Evolutionary conservation across 2,329 filamentous ascomycete genomes (phyloP), one percentile per base, ranked within the genome.

Genomic region (Xylaria hypoxylon): DNA sequence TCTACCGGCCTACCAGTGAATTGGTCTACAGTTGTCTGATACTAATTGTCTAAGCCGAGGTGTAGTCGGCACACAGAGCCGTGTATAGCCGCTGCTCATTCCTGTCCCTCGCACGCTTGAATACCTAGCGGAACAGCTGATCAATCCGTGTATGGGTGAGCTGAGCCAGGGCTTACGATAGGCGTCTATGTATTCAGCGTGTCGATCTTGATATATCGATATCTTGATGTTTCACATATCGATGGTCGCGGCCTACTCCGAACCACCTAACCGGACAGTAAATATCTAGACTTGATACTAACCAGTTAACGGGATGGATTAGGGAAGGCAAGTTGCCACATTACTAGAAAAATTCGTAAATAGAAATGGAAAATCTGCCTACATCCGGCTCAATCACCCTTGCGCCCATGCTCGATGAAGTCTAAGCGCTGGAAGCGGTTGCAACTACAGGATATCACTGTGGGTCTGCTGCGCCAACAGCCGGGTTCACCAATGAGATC

Each of bases 381-480:
- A 13, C 3, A 48, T 1, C 15, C 3, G 24, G 11, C 45, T 48
- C 15, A 7, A 22, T 11, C 28, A 22, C 17, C 6, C 17, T 33
- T 33, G 48, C n/a, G 17, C 24, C 13, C 4, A 8, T 26, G 15
- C 4, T 40, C n/a, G 6, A 38, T 15, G 10, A 26, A 47, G 4
- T 26, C 2, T 58, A 59, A 59, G 62, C 55, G 55, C 61, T 19
- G 15, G 24, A 24, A 31, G 47, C 10, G 61, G 44, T 24, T 33
- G 19, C 13, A 17, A 17, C 22, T 11, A 47, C 6, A 2, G 40
- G 17, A 33, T 22, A 17, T 45, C 50, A 40, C 28, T 47, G 48
- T 60, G 56, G 55, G 40, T 38, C 53, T 17, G 22, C 10, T 28
- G 15, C 24, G 28, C 56, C 47, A 42, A 24, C 28, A 59, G 17